phyloP scores from a whole-genome alignment of 495 filamentous ascomycete species.

The Antarctomyces pellizariae region DNA sequence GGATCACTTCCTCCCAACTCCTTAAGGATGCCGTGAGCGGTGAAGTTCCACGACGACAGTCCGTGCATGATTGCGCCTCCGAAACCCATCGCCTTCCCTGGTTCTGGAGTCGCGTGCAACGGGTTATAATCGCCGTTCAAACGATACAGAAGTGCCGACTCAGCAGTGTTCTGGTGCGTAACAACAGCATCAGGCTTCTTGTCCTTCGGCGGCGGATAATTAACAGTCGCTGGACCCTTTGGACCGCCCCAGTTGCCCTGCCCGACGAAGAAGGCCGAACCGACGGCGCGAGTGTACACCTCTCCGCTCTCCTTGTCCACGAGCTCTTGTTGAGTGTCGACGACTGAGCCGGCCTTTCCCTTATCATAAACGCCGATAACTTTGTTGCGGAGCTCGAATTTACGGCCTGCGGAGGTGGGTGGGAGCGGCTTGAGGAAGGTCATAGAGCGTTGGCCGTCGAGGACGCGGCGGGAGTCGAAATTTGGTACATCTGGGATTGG shows the following conservation, averaged over 20 bases:
- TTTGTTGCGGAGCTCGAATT: slow-evolving; percentile 56
- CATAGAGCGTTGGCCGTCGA: slow-evolving; percentile 71
- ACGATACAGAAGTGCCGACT: slow-evolving; percentile 55
- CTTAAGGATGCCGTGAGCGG: slow-evolving; percentile 52
- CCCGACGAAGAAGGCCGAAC: slow-evolving; percentile 54
- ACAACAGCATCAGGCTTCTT: slow-evolving; percentile 54
- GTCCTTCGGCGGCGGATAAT: slow-evolving; percentile 47
- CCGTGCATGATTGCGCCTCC: slow-evolving; percentile 78
- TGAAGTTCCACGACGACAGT: slow-evolving; percentile 61
- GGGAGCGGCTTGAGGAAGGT: slow-evolving; percentile 60
- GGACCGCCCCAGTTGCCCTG: slow-evolving; percentile 81
- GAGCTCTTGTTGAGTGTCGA: slow-evolving; percentile 58
- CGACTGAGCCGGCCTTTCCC: slow-evolving; percentile 58
- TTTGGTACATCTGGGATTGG: slow-evolving; percentile 55
- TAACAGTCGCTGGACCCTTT: slow-evolving; percentile 58
- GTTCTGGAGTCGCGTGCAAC: slow-evolving; percentile 63
- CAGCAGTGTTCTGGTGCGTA: slow-evolving; percentile 36
- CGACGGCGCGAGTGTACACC: slow-evolving; percentile 42
- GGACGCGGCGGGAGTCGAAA: slow-evolving; percentile 47
- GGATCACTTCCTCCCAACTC: slow-evolving; percentile 53
- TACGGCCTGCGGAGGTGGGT: slow-evolving; percentile 39
- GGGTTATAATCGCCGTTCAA: slow-evolving; percentile 88
- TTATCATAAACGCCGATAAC: slow-evolving; percentile 83
- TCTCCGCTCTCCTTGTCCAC: slow-evolving; percentile 48
- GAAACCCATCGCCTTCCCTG: slow-evolving; percentile 73